A percentile compares a stretch with the other conserved stretches of the same genome.
Conservation (phyloP, 345 rosid genomes). For the Lumnitzera racemosa region DNA sequence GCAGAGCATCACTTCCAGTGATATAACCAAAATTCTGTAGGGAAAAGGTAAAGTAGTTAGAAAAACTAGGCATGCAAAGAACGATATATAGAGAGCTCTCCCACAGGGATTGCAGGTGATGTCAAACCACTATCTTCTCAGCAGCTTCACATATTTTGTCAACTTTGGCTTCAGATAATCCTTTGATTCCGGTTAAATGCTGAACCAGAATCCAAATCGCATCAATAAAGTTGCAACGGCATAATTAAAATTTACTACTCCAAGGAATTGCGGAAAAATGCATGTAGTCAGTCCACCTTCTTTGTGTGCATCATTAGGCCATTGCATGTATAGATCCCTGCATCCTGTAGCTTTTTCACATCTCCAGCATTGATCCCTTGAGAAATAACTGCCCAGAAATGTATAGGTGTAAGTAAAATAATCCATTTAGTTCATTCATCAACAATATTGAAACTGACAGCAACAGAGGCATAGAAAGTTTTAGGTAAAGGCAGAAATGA, state of each 20-base stretch:
- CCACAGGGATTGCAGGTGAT: slow-evolving; percentile 1
- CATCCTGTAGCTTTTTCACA: slow-evolving; percentile 87
- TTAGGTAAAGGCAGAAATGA: no score
- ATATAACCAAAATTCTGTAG: slow-evolving; percentile 80
- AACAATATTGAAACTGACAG: no score
- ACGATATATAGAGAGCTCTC: background rate
- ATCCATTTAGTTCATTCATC: background rate
- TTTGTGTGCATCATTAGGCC: slow-evolving; percentile 97
- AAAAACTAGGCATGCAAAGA: background rate
- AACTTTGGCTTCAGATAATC: slow-evolving; percentile 93
- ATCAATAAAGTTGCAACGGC: no score
- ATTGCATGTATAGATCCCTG: slow-evolving; percentile 92
- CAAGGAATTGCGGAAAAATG: background rate
- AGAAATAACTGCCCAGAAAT: slow-evolving; percentile 40
- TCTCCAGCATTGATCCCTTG: slow-evolving; percentile 94
- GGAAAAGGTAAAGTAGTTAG: background rate
- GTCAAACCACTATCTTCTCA: slow-evolving; percentile 87
- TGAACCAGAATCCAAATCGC: slow-evolving; percentile 14
- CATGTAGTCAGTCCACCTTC: slow-evolving; percentile 35
- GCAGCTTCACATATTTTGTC: slow-evolving; percentile 97
- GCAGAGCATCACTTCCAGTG: slow-evolving; percentile 87
- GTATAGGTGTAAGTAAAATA: slow-evolving; percentile 2
- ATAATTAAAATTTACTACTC: no score
- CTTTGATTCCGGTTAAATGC: slow-evolving; percentile 90
- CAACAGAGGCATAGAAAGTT: no score